These are phyloP conservation scores for Ophiostoma australiae DNA, from an alignment of 2,329 filamentous ascomycete genomes.

Conservation along the genomic window DNA sequence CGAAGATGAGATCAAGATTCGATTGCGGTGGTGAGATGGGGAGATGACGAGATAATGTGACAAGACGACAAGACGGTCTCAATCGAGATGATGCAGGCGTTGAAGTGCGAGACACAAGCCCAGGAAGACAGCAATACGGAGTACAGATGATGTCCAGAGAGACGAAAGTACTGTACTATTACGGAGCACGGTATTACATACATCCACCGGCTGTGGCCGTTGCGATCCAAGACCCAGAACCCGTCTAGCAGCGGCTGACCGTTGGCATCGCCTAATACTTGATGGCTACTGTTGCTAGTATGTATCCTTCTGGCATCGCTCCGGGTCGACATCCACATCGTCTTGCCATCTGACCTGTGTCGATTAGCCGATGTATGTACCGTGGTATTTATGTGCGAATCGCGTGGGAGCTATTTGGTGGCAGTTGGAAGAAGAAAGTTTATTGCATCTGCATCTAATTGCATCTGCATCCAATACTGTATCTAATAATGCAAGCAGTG, in stretches of 20 bases:
- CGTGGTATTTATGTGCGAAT: background rate
- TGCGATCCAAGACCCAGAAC: background rate
- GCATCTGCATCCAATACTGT: background rate
- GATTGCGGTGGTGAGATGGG: background rate
- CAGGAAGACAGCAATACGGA: background rate
- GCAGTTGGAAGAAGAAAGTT: background rate
- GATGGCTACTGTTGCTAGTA: background rate
- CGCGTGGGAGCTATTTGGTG: background rate
- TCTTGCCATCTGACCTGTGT: background rate
- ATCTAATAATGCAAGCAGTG: background rate
- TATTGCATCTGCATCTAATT: background rate
- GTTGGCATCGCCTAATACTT: background rate
- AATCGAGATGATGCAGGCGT: slow-evolving; percentile 4
- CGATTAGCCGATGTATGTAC: background rate
- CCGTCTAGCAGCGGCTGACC: background rate
- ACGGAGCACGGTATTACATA: background rate
- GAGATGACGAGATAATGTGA: background rate
- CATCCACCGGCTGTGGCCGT: background rate
- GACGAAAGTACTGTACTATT: background rate
- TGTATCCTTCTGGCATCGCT: background rate
- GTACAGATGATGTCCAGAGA: background rate
- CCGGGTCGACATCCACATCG: too few relatives aligned
- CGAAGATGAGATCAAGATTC: background rate
- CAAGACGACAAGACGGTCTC: background rate
- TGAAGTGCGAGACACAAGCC: background rate